Evolutionary conservation across 257 asterid genomes (phyloP), one percentile per base, ranked within the genome.

Genomic region (Mentha longifolia): DNA sequence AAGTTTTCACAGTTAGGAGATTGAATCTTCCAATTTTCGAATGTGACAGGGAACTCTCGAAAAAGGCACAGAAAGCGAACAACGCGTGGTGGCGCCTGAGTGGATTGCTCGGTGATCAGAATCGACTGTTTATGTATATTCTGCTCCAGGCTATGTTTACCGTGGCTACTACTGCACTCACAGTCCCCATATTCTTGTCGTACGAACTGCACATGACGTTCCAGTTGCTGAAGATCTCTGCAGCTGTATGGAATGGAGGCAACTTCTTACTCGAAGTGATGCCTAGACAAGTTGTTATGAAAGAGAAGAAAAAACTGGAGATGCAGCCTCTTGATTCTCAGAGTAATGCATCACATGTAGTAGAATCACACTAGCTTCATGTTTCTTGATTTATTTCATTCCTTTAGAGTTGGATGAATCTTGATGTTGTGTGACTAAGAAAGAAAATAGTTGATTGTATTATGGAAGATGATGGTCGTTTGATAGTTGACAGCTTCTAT

Each of bases 11-110:
- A n/a, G n/a, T n/a, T 22, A 22, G 25, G 6, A 33, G 37, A 1
- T 33, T 33, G 37, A 33, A 33, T 33, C 37, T 33, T 74, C 15
- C 4, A 8, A 51, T 28, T 66, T 33, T 77, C 46, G 6, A 37
- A 16, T 41, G 31, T 43, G 7, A 37, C 71, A 92, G 97, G 85
- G 99, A 95, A 78, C 89, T 95, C 28, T 92, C 98, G 1, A 92
- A 95, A 65, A 92, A 92, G 31, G 99, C 99, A 59, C 91, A 88
- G 78, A 95, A 95, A 79, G 99, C 98, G 3, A 92, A 92, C 81
- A 95, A 88, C 51, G 0, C 75, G 20, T 95, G 97, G 98, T 95
- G 99, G 99, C 93, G 98, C 14, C 42, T 92, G 31, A 95, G 98
- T 17, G 98, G 98, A 65, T 61, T 95, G 80, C 95, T 95, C 0